Conservation (phyloP, 768 basidiomycete species). For the Exidia glandulosa region DNA sequence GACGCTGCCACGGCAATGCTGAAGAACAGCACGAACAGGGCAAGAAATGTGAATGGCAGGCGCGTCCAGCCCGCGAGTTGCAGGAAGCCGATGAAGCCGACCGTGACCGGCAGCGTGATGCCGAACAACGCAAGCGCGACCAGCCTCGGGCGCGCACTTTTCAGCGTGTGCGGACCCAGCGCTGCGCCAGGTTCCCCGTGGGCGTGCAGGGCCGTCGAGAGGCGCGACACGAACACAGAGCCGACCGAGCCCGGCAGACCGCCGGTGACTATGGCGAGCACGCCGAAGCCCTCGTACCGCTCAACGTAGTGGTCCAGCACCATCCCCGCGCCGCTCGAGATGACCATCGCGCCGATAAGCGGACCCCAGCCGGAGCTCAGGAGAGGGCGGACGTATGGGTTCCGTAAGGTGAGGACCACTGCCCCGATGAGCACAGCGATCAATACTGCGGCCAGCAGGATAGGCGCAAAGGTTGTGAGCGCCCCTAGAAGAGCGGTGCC, state of each 20-base stretch:
- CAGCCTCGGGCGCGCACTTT: slow-evolving; percentile 30
- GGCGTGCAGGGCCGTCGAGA: slow-evolving; percentile 81
- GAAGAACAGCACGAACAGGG: slow-evolving; percentile 58
- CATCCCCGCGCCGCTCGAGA: slow-evolving; percentile 81
- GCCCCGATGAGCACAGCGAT: slow-evolving; percentile 35
- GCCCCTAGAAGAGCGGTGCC: slow-evolving; percentile 60
- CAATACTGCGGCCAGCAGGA: slow-evolving; percentile 24
- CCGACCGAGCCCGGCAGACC: slow-evolving; percentile 86
- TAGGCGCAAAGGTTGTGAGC: slow-evolving; percentile 54
- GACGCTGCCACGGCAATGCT: slow-evolving; percentile 64
- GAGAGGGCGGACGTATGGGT: slow-evolving; percentile 58
- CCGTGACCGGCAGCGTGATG: slow-evolving; percentile 71
- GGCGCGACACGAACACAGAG: slow-evolving; percentile 79
- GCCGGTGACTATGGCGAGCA: slow-evolving; percentile 80
- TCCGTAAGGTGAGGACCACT: slow-evolving; percentile 46
- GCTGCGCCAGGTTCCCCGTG: slow-evolving; percentile 10
- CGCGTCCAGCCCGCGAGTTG: slow-evolving; percentile 66
- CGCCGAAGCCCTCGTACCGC: slow-evolving; percentile 75
- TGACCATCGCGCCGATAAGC: slow-evolving; percentile 80
- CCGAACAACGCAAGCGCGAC: slow-evolving; percentile 59
- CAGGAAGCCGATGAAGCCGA: slow-evolving; percentile 61
- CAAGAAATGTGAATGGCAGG: slow-evolving; percentile 56
- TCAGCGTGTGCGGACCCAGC: slow-evolving; percentile 2
- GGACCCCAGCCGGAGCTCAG: slow-evolving; percentile 84
- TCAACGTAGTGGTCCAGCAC: slow-evolving; percentile 85